These are phyloP conservation scores for Verticillium isaacii DNA, from an alignment of 2,329 filamentous ascomycete genomes.

Conservation along the genomic window DNA sequence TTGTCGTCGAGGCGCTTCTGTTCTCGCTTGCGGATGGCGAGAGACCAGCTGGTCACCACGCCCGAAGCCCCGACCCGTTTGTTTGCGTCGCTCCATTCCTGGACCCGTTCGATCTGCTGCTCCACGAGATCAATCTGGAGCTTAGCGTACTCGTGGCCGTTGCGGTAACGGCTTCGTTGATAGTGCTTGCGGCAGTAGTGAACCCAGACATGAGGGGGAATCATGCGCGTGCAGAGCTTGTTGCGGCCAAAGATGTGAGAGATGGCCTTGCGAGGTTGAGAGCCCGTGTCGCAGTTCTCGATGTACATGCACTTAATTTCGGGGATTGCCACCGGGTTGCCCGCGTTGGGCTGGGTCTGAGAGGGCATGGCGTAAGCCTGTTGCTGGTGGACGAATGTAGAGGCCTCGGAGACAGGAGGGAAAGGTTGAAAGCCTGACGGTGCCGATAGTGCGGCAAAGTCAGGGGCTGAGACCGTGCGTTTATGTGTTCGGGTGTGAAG, in stretches of 20 bases:
- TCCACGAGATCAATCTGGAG: constrained; percentile 61
- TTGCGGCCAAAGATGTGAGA: constrained; percentile 81
- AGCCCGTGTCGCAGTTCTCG: constrained; percentile 53
- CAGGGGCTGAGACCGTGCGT: constrained; percentile 44
- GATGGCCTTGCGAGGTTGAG: constrained; percentile 66
- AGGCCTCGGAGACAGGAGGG: constrained; percentile 11
- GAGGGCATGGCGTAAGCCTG: constrained; percentile 14
- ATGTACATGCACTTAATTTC: constrained; percentile 47
- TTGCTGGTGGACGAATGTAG: constrained; percentile 5
- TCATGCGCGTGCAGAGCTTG: constrained; percentile 68
- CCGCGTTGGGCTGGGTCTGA: constrained; percentile 1
- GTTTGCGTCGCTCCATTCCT: constrained; percentile 56
- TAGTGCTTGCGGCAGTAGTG: constrained; percentile 80
- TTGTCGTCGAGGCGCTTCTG: constrained; percentile 47
- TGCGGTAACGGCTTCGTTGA: constrained; percentile 69
- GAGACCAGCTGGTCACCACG: constrained; percentile 53
- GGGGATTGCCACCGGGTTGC: constrained; percentile 4
- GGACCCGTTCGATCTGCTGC: constrained; percentile 57
- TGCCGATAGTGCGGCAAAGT: constrained; percentile 27
- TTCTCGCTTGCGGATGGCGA: constrained; percentile 62
- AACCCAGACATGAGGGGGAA: constrained; percentile 68
- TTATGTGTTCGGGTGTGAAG: constrained; percentile 33
- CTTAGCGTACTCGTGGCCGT: constrained; percentile 53
- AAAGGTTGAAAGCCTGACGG: constrained; percentile 11
- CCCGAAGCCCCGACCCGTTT: constrained; percentile 27